A percentile compares a stretch with the other conserved stretches of the same genome.
Evolutionary conservation across 225 moss, liverwort and hornwort species (phyloP).

Genomic region (Bryum argenteum): DNA sequence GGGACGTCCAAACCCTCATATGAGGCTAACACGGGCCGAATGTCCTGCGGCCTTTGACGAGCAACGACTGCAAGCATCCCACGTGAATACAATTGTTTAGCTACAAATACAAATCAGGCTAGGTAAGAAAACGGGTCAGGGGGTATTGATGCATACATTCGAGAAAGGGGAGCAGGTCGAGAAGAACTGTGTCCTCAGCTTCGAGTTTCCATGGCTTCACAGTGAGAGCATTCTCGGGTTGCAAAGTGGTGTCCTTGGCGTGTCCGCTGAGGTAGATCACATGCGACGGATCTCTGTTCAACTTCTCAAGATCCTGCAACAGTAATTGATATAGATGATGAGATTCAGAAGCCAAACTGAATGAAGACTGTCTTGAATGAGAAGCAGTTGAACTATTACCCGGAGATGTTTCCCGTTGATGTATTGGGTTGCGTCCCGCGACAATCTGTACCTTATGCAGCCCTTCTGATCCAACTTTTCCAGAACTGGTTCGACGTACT

Average conservation of each 20-base stretch:
- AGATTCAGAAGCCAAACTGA: background rate
- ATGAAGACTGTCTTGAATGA: background rate
- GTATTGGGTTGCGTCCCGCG: slow-evolving; percentile 97
- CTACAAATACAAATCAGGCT: background rate
- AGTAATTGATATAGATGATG: background rate
- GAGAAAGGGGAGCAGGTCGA: slow-evolving; percentile 91
- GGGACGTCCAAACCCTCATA: slow-evolving; percentile 90
- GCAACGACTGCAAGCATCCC: slow-evolving; percentile 74
- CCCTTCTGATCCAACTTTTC: slow-evolving; percentile 94
- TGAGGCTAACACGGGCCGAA: slow-evolving; percentile 83
- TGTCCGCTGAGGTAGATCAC: slow-evolving; percentile 91
- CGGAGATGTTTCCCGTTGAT: slow-evolving; percentile 92
- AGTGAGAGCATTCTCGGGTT: slow-evolving; percentile 79
- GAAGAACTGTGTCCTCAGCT: slow-evolving; percentile 79
- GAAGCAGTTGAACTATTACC: slow-evolving; percentile 45
- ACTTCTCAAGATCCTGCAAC: slow-evolving; percentile 86
- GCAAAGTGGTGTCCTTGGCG: slow-evolving; percentile 79
- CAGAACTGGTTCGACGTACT: slow-evolving; percentile 96
- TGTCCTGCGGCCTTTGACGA: slow-evolving; percentile 82
- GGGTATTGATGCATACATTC: slow-evolving; percentile 63
- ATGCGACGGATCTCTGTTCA: slow-evolving; percentile 85
- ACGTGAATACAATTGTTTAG: background rate
- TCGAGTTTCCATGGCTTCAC: slow-evolving; percentile 92
- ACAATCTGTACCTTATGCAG: slow-evolving; percentile 86
- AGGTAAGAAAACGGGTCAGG: background rate